These are phyloP conservation scores for Talaromyces atroroseus DNA, from an alignment of 2,329 filamentous ascomycete genomes.

Conservation along the genomic window DNA sequence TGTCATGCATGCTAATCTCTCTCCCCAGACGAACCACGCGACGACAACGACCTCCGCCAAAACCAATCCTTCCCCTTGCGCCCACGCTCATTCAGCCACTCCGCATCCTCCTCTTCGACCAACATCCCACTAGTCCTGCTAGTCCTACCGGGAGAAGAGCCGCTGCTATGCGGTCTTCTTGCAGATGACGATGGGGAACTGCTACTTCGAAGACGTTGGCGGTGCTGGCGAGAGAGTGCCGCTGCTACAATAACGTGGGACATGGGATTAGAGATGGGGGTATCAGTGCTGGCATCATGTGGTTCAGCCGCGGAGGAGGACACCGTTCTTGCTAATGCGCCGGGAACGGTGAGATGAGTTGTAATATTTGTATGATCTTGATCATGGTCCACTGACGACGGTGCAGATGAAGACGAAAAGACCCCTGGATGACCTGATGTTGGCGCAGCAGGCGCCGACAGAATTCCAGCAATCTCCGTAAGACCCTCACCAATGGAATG, in stretches of 20 bases:
- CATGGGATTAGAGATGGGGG: background rate
- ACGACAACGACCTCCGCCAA: conserved; percentile 9
- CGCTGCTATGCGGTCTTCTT: conserved; percentile 10
- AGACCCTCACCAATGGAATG: conserved; percentile 18
- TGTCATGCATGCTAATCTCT: conserved; percentile 1
- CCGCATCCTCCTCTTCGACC: conserved; percentile 23
- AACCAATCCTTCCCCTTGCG: conserved; percentile 19
- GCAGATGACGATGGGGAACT: conserved; percentile 9
- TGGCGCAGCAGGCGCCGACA: conserved; percentile 16
- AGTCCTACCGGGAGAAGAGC: conserved; percentile 15
- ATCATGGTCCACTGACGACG: background rate
- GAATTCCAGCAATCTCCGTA: conserved; percentile 18
- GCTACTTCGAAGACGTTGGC: background rate
- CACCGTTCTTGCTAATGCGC: background rate
- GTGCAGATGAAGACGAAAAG: background rate
- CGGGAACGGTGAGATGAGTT: conserved; percentile 11
- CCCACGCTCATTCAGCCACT: conserved; percentile 20
- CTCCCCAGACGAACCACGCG: background rate
- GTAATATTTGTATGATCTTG: background rate
- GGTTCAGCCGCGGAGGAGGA: background rate
- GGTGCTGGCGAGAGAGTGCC: conserved; percentile 3
- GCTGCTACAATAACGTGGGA: conserved; percentile 6
- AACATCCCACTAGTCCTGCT: conserved; percentile 16
- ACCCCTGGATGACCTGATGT: conserved; percentile 6
- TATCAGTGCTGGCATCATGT: background rate